Conservation (phyloP, 2,329 filamentous ascomycete species). For the Exophiala sp. region DNA sequence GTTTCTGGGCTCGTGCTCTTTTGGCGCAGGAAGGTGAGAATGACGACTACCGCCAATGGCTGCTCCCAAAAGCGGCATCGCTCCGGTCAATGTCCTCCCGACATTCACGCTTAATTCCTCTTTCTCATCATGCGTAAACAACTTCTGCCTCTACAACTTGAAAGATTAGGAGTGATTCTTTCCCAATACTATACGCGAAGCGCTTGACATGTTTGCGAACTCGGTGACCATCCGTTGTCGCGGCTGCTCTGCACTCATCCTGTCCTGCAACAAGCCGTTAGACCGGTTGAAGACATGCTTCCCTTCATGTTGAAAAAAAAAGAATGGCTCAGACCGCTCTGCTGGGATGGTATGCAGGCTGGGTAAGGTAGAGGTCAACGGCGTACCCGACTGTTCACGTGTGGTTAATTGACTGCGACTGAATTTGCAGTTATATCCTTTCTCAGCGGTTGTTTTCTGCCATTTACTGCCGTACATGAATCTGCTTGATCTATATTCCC, state of each 20-base stretch:
- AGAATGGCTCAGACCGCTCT: neutral
- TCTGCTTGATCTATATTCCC: too few species aligned
- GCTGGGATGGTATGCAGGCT: neutral
- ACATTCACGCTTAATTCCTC: neutral
- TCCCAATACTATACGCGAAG: too few species aligned
- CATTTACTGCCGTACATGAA: too few species aligned
- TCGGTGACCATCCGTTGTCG: too few species aligned
- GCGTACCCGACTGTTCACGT: too few species aligned
- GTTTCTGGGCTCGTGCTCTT: constrained; percentile 1
- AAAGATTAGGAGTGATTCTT: too few species aligned
- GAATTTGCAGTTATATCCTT: too few species aligned
- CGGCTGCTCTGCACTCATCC: neutral
- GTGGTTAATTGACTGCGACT: too few species aligned
- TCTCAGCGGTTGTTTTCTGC: too few species aligned
- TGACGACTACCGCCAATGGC: neutral
- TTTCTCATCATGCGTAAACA: neutral
- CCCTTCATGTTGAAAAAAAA: neutral
- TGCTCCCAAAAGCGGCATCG: constrained; percentile 8
- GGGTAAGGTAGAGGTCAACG: too few species aligned
- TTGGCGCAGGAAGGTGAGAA: neutral
- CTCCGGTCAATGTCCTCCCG: neutral
- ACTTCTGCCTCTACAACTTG: neutral
- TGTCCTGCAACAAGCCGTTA: neutral
- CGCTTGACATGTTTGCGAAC: too few species aligned
- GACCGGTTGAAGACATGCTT: neutral